phyloP scores from a whole-genome alignment of 208 protist genomes.

The Leishmania arabica region DNA sequence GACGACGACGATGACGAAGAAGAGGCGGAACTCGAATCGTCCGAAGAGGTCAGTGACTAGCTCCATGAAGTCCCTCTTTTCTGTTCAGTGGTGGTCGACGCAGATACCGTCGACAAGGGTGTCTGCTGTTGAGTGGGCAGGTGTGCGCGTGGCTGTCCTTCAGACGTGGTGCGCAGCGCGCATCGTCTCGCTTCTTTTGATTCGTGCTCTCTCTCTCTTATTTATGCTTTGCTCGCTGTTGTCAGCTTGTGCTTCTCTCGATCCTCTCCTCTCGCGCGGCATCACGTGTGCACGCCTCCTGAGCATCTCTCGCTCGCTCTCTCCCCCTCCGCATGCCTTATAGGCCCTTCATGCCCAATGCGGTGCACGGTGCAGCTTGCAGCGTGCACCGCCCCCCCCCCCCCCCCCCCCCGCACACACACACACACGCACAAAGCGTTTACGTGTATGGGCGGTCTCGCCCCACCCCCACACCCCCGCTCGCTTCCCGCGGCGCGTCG shows the following conservation, averaged over 20 bases:
- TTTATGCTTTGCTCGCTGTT: too few relatives aligned
- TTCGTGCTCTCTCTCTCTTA: too few relatives aligned
- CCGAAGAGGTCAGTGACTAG: neutral
- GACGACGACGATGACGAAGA: constrained; percentile 48
- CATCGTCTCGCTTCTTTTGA: neutral
- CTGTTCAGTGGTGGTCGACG: neutral
- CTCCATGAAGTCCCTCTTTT: neutral
- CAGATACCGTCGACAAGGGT: neutral
- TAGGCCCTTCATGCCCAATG: neutral
- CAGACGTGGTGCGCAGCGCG: neutral
- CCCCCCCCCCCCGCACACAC: too few relatives aligned
- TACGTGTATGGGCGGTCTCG: too few relatives aligned
- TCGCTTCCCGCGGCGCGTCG: neutral
- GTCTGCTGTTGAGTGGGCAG: neutral
- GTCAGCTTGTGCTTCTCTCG: neutral
- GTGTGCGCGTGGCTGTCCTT: neutral
- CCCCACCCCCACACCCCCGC: neutral
- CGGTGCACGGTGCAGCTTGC: neutral
- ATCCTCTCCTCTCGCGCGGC: neutral
- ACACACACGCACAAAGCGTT: too few relatives aligned
- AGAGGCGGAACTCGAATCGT: neutral
- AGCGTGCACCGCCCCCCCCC: neutral
- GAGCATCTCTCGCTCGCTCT: neutral
- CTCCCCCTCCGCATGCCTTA: neutral
- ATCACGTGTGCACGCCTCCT: neutral